Percentiles rank a stretch among this genome's conserved stretches.
phyloP scores from a whole-genome alignment of 495 filamentous ascomycete species.

The Penicillium diatomitis region DNA sequence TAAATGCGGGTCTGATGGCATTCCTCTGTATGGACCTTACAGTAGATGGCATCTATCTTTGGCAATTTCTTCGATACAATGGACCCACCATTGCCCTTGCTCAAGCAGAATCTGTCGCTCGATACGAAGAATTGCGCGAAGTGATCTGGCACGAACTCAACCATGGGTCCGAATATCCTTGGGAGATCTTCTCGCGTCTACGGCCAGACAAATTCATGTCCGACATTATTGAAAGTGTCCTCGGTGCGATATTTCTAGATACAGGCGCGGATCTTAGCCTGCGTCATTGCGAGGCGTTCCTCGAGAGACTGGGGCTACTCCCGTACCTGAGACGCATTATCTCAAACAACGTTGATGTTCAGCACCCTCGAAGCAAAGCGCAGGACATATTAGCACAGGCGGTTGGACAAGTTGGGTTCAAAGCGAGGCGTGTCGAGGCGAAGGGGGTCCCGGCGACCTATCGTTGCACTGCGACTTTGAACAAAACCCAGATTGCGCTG shows the following conservation, averaged over 20 bases:
- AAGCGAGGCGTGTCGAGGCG: slow-evolving; percentile 1
- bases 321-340: slow-evolving; percentile 54
- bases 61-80: slow-evolving; percentile 62
- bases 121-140: slow-evolving; percentile 41
- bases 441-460: slow-evolving; percentile 3
- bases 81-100: slow-evolving; percentile 37
- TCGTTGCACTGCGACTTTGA: not conserved
- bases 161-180: slow-evolving; percentile 53
- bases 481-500: slow-evolving; percentile 1
- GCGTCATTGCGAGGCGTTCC: slow-evolving; percentile 43
- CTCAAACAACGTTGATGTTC: slow-evolving; percentile 45
- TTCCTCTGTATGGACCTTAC: slow-evolving; percentile 56
- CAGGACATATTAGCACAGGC: slow-evolving; percentile 42
- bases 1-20: slow-evolving; percentile 83
- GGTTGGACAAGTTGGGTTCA: slow-evolving; percentile 10
- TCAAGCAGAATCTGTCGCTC: slow-evolving; percentile 24
- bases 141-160: slow-evolving; percentile 42
- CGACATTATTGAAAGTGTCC: slow-evolving; percentile 70
- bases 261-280: slow-evolving; percentile 45
- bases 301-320: slow-evolving; percentile 57
- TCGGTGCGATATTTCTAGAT: slow-evolving; percentile 85
- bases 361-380: slow-evolving; percentile 68
- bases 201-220: slow-evolving; percentile 73
- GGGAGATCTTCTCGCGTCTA: slow-evolving; percentile 58
- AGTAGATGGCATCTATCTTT: slow-evolving; percentile 37